These are phyloP conservation scores for Vickermania spadyakhi DNA, from an alignment of 208 protist genomes.

Conservation along the genomic window DNA sequence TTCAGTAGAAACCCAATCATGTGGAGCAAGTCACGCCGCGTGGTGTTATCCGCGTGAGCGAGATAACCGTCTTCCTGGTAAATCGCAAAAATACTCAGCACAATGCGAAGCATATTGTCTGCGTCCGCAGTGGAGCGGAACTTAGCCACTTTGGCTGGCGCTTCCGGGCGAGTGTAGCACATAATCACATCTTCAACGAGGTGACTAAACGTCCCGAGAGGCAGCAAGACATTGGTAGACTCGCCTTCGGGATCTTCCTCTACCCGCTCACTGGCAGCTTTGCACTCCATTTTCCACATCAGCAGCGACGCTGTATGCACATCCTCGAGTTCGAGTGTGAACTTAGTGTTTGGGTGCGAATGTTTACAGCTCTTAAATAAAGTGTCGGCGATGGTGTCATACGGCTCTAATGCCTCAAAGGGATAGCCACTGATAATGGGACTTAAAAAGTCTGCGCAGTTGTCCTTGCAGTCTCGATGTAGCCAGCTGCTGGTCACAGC, in stretches of 20 bases:
- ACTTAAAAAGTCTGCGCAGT: constrained; percentile 51
- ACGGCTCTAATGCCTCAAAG: constrained; percentile 29
- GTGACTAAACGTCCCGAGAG: constrained; percentile 60
- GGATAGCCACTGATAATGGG: constrained; percentile 38
- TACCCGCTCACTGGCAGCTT: constrained; percentile 30
- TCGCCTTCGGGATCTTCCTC: constrained; percentile 41
- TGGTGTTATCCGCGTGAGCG: constrained; percentile 82
- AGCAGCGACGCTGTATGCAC: constrained; percentile 55
- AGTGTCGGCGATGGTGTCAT: constrained; percentile 47
- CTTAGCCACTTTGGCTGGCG: constrained; percentile 52
- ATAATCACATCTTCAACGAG: constrained; percentile 80
- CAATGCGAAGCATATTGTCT: constrained; percentile 75
- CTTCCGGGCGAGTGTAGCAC: constrained; percentile 66
- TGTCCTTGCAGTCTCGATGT: constrained; percentile 67
- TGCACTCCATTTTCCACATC: constrained; percentile 68
- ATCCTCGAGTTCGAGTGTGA: constrained; percentile 32
- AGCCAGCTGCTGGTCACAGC: constrained; percentile 80
- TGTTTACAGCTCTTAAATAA: constrained; percentile 47
- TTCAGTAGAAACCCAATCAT: constrained; percentile 78
- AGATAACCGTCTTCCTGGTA: constrained; percentile 86
- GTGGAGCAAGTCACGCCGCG: constrained; percentile 52
- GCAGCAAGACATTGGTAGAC: constrained; percentile 42
- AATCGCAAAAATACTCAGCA: constrained; percentile 74
- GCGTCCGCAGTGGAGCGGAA: constrained; percentile 75
- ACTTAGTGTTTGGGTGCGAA: constrained; percentile 26